Percentiles rank a stretch among this genome's conserved stretches.
phyloP scores from a whole-genome alignment of 257 asterid species.

The Ligustrum vulgare region DNA sequence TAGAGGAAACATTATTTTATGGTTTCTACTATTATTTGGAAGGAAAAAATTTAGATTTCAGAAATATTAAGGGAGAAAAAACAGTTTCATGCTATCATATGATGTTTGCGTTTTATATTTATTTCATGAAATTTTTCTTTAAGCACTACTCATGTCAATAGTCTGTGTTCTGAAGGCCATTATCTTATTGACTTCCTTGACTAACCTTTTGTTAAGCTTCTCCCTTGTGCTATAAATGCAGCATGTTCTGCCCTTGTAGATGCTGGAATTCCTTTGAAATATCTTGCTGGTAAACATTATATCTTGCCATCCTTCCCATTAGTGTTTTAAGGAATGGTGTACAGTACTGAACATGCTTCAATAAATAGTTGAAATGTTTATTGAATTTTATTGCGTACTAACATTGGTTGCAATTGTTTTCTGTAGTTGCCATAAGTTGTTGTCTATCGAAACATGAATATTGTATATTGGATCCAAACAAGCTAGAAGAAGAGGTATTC shows the following conservation, averaged over 20 bases:
- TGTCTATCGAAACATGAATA: conserved; percentile 61
- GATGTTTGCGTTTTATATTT: not conserved
- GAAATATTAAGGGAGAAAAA: not conserved
- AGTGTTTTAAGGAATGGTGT: conserved; percentile 4
- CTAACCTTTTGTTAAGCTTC: conserved; percentile 60
- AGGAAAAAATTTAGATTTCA: not conserved
- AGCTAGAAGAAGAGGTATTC: conserved; percentile 79
- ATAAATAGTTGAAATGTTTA: not conserved
- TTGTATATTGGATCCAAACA: conserved; percentile 76
- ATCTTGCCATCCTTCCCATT: not conserved
- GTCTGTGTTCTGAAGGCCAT: not conserved
- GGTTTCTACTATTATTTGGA: not conserved
- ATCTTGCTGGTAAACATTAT: conserved; percentile 62
- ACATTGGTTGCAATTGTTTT: conserved; percentile 21
- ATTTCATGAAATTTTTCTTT: not conserved
- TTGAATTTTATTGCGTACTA: conserved; percentile 16
- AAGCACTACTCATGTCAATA: not conserved
- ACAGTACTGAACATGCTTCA: not conserved
- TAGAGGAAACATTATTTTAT: not conserved
- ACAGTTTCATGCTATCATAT: not conserved
- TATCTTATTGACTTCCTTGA: conserved; percentile 53
- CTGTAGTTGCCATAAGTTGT: conserved; percentile 73
- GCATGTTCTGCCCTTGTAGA: conserved; percentile 92
- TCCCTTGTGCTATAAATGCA: conserved; percentile 93
- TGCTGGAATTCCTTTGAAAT: conserved; percentile 89